Base-by-base conservation (phyloP, 2,329 filamentous ascomycete species). In the Pseudogymnoascus sp. region DNA sequence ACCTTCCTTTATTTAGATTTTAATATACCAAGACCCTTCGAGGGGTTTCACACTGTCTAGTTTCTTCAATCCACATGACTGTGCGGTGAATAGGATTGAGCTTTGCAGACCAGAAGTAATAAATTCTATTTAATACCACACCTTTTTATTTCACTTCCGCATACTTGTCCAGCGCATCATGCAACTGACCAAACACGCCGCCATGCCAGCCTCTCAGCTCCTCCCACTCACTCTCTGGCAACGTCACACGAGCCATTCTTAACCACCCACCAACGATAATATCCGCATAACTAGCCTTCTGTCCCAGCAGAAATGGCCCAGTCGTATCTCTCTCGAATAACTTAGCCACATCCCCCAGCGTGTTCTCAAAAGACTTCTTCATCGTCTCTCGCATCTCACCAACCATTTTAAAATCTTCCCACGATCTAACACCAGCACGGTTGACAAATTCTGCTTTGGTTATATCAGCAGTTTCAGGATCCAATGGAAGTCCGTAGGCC, bases 361-460 rank as follows among this genome's bases (percentile, higher is more conserved):
- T 4, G 0, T 19, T 34, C 28, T 57, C 28, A 34, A 57, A 57
- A 69, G 21, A 75, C 6, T 69, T 68, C 8, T 63, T 66, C 62
- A 71, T 70, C 64, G 74, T 62, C 34, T 67, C 67, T 66, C 73
- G 70, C 36, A 74, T 71, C 43, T 72, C 71, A 65, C 76, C 72
- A 57, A 34, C 51, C n/a, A 57, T 19, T 57, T 57, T 57, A 57
- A 57, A 57, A 69, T 80, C 78, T 0, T 81, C 79, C 77, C 80
- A 85, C 2, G 70, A 73, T 2, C 67, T 67, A 11, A 78, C 67
- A 0, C 79, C 79, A 0, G 79, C 77, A 1, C 85, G 79, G 51
- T 77, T 73, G 6, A 78, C 73, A 62, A 86, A 81, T 19, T 81
- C 78, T 1, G 77, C 79, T 71, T 78, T 80, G 25, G 67, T 74